Percentiles rank a stretch among this genome's conserved stretches.
These are phyloP conservation scores for Sclerotinia minor DNA, from an alignment of 2,329 filamentous ascomycete species.

Conservation along the genomic window DNA sequence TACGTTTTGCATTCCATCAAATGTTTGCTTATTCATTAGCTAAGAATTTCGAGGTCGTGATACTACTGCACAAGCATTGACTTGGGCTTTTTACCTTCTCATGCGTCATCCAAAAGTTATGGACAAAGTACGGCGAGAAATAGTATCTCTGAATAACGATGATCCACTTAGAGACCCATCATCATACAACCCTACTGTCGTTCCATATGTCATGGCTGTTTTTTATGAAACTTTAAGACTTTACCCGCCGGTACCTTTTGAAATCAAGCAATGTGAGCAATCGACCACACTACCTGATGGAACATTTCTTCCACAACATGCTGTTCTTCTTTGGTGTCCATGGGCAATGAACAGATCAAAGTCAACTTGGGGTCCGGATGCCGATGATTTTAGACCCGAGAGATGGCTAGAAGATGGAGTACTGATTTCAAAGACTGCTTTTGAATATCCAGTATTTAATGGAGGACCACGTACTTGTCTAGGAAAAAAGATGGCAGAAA, in stretches of 20 bases:
- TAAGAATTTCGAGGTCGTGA: constrained; percentile 51
- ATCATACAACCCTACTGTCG: constrained; percentile 39
- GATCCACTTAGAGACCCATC: constrained; percentile 19
- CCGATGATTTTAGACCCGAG: constrained; percentile 56
- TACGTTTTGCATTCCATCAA: constrained; percentile 25
- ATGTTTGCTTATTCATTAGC: neutral
- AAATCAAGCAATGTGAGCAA: constrained; percentile 60
- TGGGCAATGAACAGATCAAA: constrained; percentile 64
- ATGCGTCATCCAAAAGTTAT: constrained; percentile 51
- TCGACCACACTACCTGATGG: constrained; percentile 59
- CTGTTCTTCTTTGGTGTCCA: constrained; percentile 62
- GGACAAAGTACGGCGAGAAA: constrained; percentile 48
- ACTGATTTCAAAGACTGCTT: constrained; percentile 49
- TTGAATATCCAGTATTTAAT: constrained; percentile 65
- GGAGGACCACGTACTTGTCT: constrained; percentile 61
- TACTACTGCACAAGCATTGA: constrained; percentile 64
- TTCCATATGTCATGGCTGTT: constrained; percentile 60
- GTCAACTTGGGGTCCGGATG: constrained; percentile 57
- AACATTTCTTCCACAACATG: constrained; percentile 54
- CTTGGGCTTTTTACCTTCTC: constrained; percentile 63
- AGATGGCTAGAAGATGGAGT: constrained; percentile 54
- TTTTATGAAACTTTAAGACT: constrained; percentile 64
- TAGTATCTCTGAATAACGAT: constrained; percentile 31
- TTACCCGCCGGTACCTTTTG: constrained; percentile 65
- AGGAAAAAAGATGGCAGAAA: constrained; percentile 65